phyloP scores from a whole-genome alignment of 169 alveolate genomes.

The Cryptosporidium xiaoi region DNA sequence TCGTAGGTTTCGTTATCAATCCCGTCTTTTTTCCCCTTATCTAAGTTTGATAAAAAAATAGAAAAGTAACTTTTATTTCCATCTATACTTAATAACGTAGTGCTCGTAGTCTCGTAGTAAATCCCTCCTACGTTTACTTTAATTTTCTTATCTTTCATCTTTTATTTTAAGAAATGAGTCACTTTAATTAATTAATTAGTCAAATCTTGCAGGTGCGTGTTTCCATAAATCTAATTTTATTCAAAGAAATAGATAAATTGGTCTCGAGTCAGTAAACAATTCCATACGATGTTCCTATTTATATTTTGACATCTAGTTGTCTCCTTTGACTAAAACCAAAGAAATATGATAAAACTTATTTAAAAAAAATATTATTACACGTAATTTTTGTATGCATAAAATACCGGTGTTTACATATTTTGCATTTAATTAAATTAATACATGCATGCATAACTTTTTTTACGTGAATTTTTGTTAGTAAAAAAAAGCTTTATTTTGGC shows the following conservation, averaged over 20 bases:
- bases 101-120: conserved; percentile 42
- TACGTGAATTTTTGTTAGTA: conserved; percentile 14
- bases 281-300: too few relatives aligned
- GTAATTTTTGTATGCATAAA: conserved; percentile 1
- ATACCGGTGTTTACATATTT: conserved; percentile 53
- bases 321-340: too few relatives aligned
- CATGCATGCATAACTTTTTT: conserved; percentile 51
- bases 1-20: conserved; percentile 1
- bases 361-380: conserved; percentile 8
- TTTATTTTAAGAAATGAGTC: neutral
- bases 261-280: too few relatives aligned
- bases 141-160: conserved; percentile 47
- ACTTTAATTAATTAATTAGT: too few relatives aligned
- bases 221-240: too few relatives aligned
- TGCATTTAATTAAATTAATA: conserved; percentile 3
- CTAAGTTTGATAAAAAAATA: conserved; percentile 7
- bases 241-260: too few relatives aligned
- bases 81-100: conserved; percentile 26
- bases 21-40: neutral
- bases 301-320: too few relatives aligned
- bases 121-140: conserved; percentile 65
- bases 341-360: too few relatives aligned
- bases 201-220: too few relatives aligned
- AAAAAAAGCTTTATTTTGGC: too few relatives aligned
- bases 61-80: conserved; percentile 59